Base-by-base conservation (phyloP, 2,329 filamentous ascomycete species). In the Penicillium sp. region DNA sequence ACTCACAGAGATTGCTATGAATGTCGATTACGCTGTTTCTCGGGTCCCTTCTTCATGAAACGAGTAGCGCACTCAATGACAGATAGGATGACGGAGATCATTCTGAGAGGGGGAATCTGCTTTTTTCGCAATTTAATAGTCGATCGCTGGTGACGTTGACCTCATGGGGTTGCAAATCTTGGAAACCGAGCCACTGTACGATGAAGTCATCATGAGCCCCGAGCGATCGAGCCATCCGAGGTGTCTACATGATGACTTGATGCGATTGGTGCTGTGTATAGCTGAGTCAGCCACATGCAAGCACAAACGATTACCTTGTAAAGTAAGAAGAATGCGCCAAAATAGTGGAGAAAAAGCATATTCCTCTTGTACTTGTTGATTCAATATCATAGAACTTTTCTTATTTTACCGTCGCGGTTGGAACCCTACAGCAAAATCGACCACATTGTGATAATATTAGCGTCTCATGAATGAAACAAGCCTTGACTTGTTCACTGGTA, bases 171-270 rank as follows among this genome's bases (percentile, higher is more conserved):
- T 22, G 22, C 43, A 35, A 42, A 58, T 42, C 35, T 33, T 46
- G 42, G 51, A 55, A 33, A 33, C 33, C 5, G 51, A 51, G 58
- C 60, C 58, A 40, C 38, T n/a, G 33, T 30, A 30, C 38, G 48
- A 63, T 66, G 65, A 66, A 64, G 63, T 66, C 65, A 66, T 64
- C 40, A 66, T 66, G 65, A 66, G 48, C 22, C 37, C 40, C 22
- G 37, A 33, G 48, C 25, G 28, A 52, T 42, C 28, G 26, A 8
- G 22, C 14, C 6, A n/a, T 22, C 19, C 28, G 19, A 16, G 35
- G 43, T 22, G 43, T 42, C 19, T 28, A 19, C 37, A 25, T 38
- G 13, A 37, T 38, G 13, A 37, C 30, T n/a, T 16, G 16, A 45
- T 28, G 22, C 38, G 51, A 40, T 53, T 53, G 51, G 51, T 46